Base-by-base conservation (phyloP, 78 protist species). In the Reticulomyxa filosa region DNA sequence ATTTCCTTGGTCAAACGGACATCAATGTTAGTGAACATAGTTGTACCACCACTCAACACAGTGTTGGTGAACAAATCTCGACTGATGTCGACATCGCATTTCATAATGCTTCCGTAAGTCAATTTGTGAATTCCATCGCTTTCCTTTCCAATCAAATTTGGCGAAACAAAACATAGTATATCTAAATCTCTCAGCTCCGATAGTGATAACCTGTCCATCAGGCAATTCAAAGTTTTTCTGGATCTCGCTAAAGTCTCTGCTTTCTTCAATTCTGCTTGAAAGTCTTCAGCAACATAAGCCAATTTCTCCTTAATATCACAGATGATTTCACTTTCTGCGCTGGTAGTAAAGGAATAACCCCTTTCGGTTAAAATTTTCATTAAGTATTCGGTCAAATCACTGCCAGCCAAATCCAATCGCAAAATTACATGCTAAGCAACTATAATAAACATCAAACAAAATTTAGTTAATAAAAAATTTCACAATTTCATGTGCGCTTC, bases 31-130 rank as follows among this genome's bases (percentile, higher is more conserved):
- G 79, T 39, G 78, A 67, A 87, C 87, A 88, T 78, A 65, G 96
- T 81, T 42, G 85, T 80, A 39, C 93, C 94, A n/a, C n/a, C n/a
- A n/a, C n/a, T n/a, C 95, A 89, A 73, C 33, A 91, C 84, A 56
- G 86, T 57, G 76, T 87, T 82, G 71, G 74, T 79, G 75, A 72
- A 91, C 29, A 91, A 74, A 30, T 86, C 93, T 69, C 68, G 53
- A 22, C 95, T 78, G 72, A 87, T 66, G 61, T 91, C 93, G 30
- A 78, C 84, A 57, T 82, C 92, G 74, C 89, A 82, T 57, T 67
- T 70, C 77, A 59, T 77, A 78, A 87, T 85, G 6, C 88, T 30
- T 57, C 32, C 27, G 74, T 57, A 42, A 29, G 69, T 73, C 62
- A 69, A 62, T 73, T 84, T 85, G 66, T 86, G 94, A 48, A 88